A percentile compares a stretch with the other conserved stretches of the same genome.
Evolutionary conservation across 495 filamentous ascomycete species (phyloP).

Genomic region (Aspergillus homomorphus): DNA sequence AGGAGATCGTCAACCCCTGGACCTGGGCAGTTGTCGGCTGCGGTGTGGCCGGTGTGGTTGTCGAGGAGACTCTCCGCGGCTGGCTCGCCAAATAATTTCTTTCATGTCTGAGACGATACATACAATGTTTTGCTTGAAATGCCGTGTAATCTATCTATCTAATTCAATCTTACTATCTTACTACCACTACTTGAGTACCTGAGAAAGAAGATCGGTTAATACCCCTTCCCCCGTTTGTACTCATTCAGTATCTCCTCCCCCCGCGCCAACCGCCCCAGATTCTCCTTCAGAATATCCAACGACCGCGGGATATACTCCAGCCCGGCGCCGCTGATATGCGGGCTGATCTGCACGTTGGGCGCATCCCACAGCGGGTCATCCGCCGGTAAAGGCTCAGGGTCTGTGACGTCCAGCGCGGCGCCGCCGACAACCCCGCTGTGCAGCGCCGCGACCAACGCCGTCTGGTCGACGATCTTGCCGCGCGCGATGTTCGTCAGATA

Average conservation of each 20-base stretch:
- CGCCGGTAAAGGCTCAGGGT: constrained; percentile 75
- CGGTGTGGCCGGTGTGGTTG: constrained; percentile 36
- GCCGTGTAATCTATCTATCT: constrained; percentile 4
- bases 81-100: background rate
- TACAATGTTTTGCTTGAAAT: no score
- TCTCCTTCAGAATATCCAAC: constrained; percentile 58
- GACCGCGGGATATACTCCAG: constrained; percentile 56
- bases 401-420: constrained; percentile 80
- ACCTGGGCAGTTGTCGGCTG: constrained; percentile 47
- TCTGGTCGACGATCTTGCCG: constrained; percentile 67
- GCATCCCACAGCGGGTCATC: constrained; percentile 71
- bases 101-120: background rate
- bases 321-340: constrained; percentile 69
- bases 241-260: constrained; percentile 66
- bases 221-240: constrained; percentile 54
- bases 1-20: constrained; percentile 52
- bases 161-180: background rate
- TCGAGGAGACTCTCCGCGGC: constrained; percentile 24
- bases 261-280: constrained; percentile 55
- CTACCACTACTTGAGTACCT: background rate
- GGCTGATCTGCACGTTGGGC: constrained; percentile 72
- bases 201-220: constrained; percentile 18
- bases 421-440: constrained; percentile 52
- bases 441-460: constrained; percentile 59
- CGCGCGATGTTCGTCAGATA: constrained; percentile 75